Conservation (phyloP, 192 early-diverging fungal genomes). For the Backusella tuberculispora region DNA sequence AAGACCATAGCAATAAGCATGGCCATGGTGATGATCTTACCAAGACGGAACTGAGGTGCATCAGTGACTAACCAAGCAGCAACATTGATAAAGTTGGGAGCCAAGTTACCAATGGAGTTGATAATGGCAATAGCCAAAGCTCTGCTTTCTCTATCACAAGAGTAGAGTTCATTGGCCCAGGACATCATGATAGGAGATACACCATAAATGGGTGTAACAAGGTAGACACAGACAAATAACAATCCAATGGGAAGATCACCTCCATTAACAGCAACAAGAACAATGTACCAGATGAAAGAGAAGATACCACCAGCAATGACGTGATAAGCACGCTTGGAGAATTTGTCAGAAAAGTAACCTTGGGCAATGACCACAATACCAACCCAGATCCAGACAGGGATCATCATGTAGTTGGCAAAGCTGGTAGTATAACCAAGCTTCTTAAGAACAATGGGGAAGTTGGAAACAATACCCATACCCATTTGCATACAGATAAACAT, state of each 20-base stretch:
- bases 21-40: conserved; percentile 16
- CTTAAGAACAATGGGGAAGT: conserved; percentile 48
- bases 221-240: conserved; percentile 30
- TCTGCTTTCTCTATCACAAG: conserved; percentile 29
- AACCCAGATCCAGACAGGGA: conserved; percentile 40
- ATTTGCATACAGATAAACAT: conserved; percentile 32
- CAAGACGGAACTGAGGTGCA: conserved; percentile 26
- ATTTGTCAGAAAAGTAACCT: conserved; percentile 29
- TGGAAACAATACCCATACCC: conserved; percentile 32
- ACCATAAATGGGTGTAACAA: conserved; percentile 30
- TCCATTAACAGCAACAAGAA: conserved; percentile 32
- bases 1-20: conserved; percentile 18
- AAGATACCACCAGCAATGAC: conserved; percentile 20
- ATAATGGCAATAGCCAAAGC: conserved; percentile 35
- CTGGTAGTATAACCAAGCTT: conserved; percentile 43
- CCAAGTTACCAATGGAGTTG: conserved; percentile 33
- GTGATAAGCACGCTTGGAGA: conserved; percentile 22
- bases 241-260: conserved; percentile 24
- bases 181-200: conserved; percentile 35
- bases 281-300: conserved; percentile 30
- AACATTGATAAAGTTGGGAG: conserved; percentile 35
- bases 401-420: conserved; percentile 48
- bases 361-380: conserved; percentile 34
- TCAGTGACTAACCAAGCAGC: conserved; percentile 24
- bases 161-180: conserved; percentile 34